Evolutionary conservation across 2,329 filamentous ascomycete genomes (phyloP), one percentile per base, ranked within the genome.

Genomic region (Cladosporium halotolerans): DNA sequence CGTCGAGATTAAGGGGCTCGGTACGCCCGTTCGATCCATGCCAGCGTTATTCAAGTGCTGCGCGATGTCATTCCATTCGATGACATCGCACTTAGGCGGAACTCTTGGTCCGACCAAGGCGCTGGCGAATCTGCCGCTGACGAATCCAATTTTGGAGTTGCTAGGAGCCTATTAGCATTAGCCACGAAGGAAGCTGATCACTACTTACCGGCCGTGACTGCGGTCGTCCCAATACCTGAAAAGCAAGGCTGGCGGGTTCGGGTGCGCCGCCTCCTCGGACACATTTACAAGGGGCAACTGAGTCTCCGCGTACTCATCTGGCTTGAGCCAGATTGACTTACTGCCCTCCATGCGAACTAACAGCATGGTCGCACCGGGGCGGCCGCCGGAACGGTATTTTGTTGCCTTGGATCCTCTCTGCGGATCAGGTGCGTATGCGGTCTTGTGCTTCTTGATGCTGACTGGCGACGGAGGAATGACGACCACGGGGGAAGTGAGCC

Each of bases 61-160:
- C 0, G 48, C 48, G 2, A 51, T n/a, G 16, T 51, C 48, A 9
- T 51, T 51, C 31, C 31, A 42, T 3, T 50, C 47, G n/a, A 50
- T 18, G 1, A 23, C 33, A 5, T 41, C 28, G 19, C 47, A 50
- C 3, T 32, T n/a, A 0, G 47, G 47, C 4, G 47, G 47, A 2
- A 18, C 36, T 34, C 38, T 42, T 1, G 47, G 47, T 28, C 33
- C 38, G 7, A 50, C 47, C 3, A 50, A 11, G 10, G 39, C 39
- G n/a, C 7, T 42, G 16, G 5, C 10, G 47, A 5, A 19, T 28
- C 18, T 50, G 9, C 47, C 47, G 4, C 38, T 42, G 4, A 50
- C 14, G 9, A 50, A 50, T 2, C 47, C 47, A 7, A 43, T 19
- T 2, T 16, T 23, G 6, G 47, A 50, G 5, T 50, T 50, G 19